A percentile compares a stretch with the other conserved stretches of the same genome.
Evolutionary conservation across 208 protist species (phyloP).

Genomic region (Acanthamoeba lugdunensis): DNA sequence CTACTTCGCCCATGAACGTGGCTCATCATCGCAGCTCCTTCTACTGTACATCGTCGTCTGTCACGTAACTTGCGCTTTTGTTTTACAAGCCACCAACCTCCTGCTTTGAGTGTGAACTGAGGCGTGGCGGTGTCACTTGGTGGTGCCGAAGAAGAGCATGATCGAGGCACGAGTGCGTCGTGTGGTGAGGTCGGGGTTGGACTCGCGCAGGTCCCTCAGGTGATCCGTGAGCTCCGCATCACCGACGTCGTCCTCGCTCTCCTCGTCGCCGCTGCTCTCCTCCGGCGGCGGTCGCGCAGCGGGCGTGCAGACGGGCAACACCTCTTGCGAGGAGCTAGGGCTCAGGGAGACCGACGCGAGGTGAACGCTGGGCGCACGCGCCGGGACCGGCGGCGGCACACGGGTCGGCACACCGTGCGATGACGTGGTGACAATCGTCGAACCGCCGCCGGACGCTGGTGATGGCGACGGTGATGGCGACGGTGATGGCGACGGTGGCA

Average conservation of each 20-base stretch:
- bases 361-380: conserved; percentile 30
- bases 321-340: background rate
- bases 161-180: conserved; percentile 31
- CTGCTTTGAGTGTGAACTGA: too few species aligned
- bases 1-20: too few species aligned
- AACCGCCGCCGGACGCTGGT: background rate
- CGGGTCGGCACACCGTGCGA: background rate
- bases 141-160: conserved; percentile 50
- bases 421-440: background rate
- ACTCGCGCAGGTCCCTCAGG: conserved; percentile 23
- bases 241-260: background rate
- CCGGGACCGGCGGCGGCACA: background rate
- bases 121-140: background rate
- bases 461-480: background rate
- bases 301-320: background rate
- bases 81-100: background rate
- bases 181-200: conserved; percentile 20
- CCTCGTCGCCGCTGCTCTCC: background rate
- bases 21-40: too few species aligned
- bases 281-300: background rate
- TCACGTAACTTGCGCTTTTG: background rate
- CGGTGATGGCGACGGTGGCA: too few species aligned
- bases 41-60: background rate
- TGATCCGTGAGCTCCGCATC: background rate
- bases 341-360: background rate